Evolutionary conservation across 2,329 filamentous ascomycete genomes (phyloP).

Genomic region (Mycosphaerella arachidis): DNA sequence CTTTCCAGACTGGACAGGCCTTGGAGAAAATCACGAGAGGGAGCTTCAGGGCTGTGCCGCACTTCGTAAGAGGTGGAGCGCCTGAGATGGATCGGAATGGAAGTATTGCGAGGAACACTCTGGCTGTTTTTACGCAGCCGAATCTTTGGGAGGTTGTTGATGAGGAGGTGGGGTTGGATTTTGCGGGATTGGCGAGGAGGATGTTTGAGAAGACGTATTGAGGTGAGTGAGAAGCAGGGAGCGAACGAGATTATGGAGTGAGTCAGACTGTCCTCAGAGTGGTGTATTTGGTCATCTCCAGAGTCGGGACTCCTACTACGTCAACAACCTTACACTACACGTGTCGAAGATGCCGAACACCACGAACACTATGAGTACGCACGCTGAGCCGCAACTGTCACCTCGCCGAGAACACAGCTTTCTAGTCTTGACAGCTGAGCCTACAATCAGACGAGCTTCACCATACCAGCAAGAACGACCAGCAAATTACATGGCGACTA

Average conservation of each 20-base stretch:
- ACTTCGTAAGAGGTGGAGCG: slow-evolving; percentile 74
- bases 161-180: slow-evolving; percentile 48
- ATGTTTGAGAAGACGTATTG: slow-evolving; percentile 22
- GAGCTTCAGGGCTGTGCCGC: slow-evolving; percentile 87
- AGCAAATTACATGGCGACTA: not conserved
- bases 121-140: slow-evolving; percentile 96
- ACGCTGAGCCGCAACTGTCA: too few relatives aligned
- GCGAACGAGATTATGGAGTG: not conserved
- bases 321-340: not conserved
- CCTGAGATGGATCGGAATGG: not conserved
- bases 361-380: too few relatives aligned
- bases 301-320: not conserved
- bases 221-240: not conserved
- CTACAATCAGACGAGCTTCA: not conserved
- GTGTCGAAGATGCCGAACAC: too few relatives aligned
- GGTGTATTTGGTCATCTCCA: not conserved
- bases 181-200: slow-evolving; percentile 19
- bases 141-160: slow-evolving; percentile 80
- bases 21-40: slow-evolving; percentile 88
- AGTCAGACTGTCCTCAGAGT: not conserved
- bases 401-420: not conserved
- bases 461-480: too few relatives aligned
- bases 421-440: not conserved
- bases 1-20: slow-evolving; percentile 92
- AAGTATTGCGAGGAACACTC: slow-evolving; percentile 62